phyloP scores from a whole-genome alignment of 169 alveolate species.

The Perkinsus chesapeaki region DNA sequence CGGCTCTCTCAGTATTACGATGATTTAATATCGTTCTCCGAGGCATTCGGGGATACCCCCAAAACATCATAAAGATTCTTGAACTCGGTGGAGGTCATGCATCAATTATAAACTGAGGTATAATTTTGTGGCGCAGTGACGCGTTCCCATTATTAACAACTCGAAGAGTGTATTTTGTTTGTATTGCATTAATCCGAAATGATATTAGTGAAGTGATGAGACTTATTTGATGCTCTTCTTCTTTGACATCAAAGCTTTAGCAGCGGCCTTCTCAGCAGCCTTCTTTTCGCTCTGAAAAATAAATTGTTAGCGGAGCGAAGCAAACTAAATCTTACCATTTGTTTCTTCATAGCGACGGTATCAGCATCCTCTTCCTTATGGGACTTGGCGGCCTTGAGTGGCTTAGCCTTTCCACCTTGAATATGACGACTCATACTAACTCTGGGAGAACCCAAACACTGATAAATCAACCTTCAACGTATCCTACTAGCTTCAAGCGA shows the following conservation, averaged over 20 bases:
- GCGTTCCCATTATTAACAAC: background rate
- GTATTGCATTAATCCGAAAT: too few species aligned
- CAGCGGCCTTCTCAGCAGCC: background rate
- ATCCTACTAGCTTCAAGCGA: background rate
- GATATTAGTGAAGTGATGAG: background rate
- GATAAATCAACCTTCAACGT: background rate
- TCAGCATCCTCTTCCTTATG: background rate
- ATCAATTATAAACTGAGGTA: background rate
- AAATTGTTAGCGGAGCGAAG: background rate
- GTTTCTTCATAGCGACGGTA: background rate
- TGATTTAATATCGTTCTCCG: background rate
- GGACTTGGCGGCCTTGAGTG: background rate
- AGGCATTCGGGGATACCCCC: background rate
- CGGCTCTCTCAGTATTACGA: background rate
- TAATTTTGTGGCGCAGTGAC: background rate
- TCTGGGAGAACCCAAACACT: background rate
- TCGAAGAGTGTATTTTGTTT: background rate
- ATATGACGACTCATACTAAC: background rate
- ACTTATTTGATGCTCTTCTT: background rate
- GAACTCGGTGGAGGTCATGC: background rate
- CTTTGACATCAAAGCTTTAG: background rate
- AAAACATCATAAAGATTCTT: background rate
- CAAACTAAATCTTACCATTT: background rate
- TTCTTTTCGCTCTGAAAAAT: background rate
- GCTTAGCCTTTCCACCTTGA: background rate